Evolutionary conservation across 371 early-diverging fungal species (phyloP).

Genomic region (Mucor velutinosus): DNA sequence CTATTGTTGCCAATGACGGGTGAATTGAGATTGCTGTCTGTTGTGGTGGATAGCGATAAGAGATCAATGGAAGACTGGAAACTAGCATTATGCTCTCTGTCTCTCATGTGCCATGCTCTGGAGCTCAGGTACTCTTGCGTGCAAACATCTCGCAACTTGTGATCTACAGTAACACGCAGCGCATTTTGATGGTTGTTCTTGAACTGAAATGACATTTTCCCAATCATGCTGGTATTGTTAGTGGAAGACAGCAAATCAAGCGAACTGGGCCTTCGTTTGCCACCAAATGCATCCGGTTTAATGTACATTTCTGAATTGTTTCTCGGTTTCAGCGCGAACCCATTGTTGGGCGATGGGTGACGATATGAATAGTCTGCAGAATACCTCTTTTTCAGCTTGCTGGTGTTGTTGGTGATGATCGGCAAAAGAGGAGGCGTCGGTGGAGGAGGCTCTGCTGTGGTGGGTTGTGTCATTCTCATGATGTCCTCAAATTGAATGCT

Average conservation of each 20-base stretch:
- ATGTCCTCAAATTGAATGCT: slow-evolving; percentile 13
- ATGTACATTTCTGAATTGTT: slow-evolving; percentile 37
- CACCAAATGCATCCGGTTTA: slow-evolving; percentile 17
- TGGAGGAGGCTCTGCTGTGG: not conserved
- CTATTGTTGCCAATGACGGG: not conserved
- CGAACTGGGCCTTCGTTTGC: slow-evolving; percentile 35
- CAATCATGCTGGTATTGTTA: slow-evolving; percentile 32
- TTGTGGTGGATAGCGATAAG: not conserved
- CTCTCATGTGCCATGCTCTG: slow-evolving; percentile 40
- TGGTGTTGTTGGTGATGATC: not conserved
- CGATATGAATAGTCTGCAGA: slow-evolving; percentile 30
- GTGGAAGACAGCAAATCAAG: slow-evolving; percentile 33
- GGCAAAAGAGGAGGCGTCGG: not conserved
- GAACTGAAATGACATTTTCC: slow-evolving; percentile 42
- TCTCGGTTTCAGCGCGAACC: slow-evolving; percentile 21
- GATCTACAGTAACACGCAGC: slow-evolving; percentile 39
- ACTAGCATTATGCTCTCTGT: slow-evolving; percentile 15
- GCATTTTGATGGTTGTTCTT: slow-evolving; percentile 47
- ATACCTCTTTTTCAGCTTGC: slow-evolving; percentile 30
- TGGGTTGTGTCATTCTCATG: not conserved
- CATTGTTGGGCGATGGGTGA: not conserved
- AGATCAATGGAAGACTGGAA: not conserved
- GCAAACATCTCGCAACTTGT: slow-evolving; percentile 50
- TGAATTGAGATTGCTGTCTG: not conserved
- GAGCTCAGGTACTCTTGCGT: slow-evolving; percentile 51